Base-by-base conservation (phyloP, 352 stramenopile species). In the Blastocystis sp. region DNA sequence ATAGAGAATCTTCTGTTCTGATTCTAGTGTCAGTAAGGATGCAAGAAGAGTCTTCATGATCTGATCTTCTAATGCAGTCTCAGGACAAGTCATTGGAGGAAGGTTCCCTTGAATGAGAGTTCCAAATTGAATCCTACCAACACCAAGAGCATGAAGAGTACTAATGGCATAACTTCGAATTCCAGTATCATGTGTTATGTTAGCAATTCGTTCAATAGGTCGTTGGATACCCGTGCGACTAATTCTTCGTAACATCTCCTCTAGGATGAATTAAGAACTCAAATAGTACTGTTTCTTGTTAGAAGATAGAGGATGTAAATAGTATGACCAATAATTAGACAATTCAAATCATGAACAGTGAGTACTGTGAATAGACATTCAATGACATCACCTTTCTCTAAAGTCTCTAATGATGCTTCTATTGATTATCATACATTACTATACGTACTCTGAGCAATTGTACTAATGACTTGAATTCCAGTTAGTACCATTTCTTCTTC, bases 131-230 rank as follows among this genome's bases (percentile, higher is more conserved):
- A 9, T 59, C 24, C 9, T 42, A 83, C 71, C 19, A 29, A 51
- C 49, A 7, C 52, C 71, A 35, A 83, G 43, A 49, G 24, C n/a
- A 6, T 42, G 24, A 27, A 83, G 54, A 3, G 71, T 54, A 12
- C 66, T 65, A 16, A 83, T 1, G 5, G 71, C 71, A 43, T 83
- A 83, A 43, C 71, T 54, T 24, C 71, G 71, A 83, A 83, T 83
- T 27, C 49, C 43, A 43, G 66, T 35, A 42, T 83, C 71, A 43
- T 42, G 27, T 3, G 49, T 83, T 11, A n/a, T 59, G 46, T 59
- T 29, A 5, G 21, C 71, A 29, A 49, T 54, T 37, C 43, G 49
- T 42, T 59, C 32, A 0, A 83, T 29, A 7, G 29, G 21, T 35
- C 66, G 63, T 35, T 52, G 27, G 11, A 65, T 56, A 11, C 42